phyloP scores from a whole-genome alignment of 352 stramenopile genomes.

The Phytopythium sindhum region DNA sequence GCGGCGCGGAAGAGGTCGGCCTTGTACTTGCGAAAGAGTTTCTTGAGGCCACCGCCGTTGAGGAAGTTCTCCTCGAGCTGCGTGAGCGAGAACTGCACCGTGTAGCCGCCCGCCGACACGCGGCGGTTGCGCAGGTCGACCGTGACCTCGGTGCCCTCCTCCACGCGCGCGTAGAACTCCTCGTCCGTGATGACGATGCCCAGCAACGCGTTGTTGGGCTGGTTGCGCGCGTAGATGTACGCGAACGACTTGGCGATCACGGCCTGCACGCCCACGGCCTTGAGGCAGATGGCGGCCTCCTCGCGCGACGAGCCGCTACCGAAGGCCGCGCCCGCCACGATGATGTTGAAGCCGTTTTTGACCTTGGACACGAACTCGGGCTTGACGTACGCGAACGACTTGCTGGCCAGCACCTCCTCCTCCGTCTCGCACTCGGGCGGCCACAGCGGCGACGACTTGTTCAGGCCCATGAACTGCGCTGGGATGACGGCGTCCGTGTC shows the following conservation, averaged over 20 bases:
- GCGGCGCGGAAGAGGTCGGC: slow-evolving; percentile 79
- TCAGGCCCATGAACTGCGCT: slow-evolving; percentile 80
- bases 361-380: slow-evolving; percentile 77
- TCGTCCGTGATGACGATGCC: slow-evolving; percentile 81
- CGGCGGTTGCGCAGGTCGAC: slow-evolving; percentile 69
- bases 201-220: slow-evolving; percentile 80
- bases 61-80: slow-evolving; percentile 80
- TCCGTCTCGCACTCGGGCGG: slow-evolving; percentile 74
- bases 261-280: slow-evolving; percentile 72
- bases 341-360: slow-evolving; percentile 73
- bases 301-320: slow-evolving; percentile 76
- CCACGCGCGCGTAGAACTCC: slow-evolving; percentile 70
- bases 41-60: slow-evolving; percentile 69
- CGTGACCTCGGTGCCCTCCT: slow-evolving; percentile 60
- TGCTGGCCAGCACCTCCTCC: slow-evolving; percentile 70
- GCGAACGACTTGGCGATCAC: slow-evolving; percentile 86
- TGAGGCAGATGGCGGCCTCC: slow-evolving; percentile 77
- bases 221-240: slow-evolving; percentile 85
- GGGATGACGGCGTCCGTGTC: slow-evolving; percentile 82
- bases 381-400: slow-evolving; percentile 79
- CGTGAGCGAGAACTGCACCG: slow-evolving; percentile 68
- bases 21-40: slow-evolving; percentile 82
- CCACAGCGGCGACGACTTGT: slow-evolving; percentile 79
- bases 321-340: slow-evolving; percentile 72
- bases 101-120: slow-evolving; percentile 55